phyloP scores from a whole-genome alignment of 495 filamentous ascomycete genomes.

The Podospora conica region DNA sequence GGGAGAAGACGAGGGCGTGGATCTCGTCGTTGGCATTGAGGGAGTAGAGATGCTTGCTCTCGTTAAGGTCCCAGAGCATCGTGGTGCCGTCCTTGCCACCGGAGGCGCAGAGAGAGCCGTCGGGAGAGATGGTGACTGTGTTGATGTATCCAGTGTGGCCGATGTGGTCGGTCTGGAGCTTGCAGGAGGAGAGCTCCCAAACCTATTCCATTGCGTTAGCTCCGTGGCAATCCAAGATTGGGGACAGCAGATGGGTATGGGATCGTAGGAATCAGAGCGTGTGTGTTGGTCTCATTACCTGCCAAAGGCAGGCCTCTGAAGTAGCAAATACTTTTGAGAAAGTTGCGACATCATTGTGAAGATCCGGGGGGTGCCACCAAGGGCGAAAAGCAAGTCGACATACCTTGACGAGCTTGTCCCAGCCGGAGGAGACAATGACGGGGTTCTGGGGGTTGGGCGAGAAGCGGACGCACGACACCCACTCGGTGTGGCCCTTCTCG shows the following conservation, averaged over 20 bases:
- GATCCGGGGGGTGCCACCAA: background rate
- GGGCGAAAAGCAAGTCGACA: constrained; percentile 26
- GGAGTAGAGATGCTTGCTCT: constrained; percentile 99
- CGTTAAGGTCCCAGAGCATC: constrained; percentile 99
- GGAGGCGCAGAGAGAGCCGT: constrained; percentile 98
- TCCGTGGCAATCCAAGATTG: background rate
- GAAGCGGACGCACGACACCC: constrained; percentile 99
- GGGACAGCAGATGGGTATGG: constrained; percentile 15
- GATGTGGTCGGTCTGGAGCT: constrained; percentile 99
- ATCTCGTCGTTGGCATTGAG: constrained; percentile 99
- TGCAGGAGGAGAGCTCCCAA: constrained; percentile 98
- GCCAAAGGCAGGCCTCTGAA: constrained; percentile 77
- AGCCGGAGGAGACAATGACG: constrained; percentile 96
- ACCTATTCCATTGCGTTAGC: constrained; percentile 52
- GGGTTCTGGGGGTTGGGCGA: constrained; percentile 99
- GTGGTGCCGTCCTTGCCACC: constrained; percentile 99
- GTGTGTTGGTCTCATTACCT: constrained; percentile 98
- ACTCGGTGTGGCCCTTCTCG: constrained; percentile 99
- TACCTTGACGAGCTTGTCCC: constrained; percentile 99
- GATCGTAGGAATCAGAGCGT: constrained; percentile 65
- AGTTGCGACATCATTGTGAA: constrained; percentile 77
- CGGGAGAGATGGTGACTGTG: constrained; percentile 99
- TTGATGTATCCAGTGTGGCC: constrained; percentile 99
- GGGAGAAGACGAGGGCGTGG: constrained; percentile 99
- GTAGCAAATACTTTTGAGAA: constrained; percentile 98